Percentiles rank a stretch among this genome's conserved stretches.
These are phyloP conservation scores for Saccharomycopsis crataegensis DNA, from an alignment of 1,139 yeast genomes.

Conservation along the genomic window DNA sequence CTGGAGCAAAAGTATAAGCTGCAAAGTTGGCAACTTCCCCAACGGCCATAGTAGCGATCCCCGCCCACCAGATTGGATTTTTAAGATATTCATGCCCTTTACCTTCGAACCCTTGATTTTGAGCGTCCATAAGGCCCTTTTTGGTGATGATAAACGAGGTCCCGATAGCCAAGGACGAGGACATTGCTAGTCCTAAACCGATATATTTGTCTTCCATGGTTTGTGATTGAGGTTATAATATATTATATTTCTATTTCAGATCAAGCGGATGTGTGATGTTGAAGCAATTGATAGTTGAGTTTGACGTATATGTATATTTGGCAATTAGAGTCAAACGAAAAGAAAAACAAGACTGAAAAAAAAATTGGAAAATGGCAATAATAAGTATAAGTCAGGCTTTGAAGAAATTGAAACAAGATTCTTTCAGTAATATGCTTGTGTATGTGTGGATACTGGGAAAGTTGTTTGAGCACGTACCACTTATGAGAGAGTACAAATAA, in stretches of 20 bases:
- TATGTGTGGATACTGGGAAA: no score
- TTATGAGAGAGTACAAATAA: no score
- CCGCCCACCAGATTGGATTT: constrained; percentile 95
- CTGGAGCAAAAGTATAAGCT: constrained; percentile 94
- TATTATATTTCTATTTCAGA: background rate
- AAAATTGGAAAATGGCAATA: background rate
- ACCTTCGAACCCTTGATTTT: constrained; percentile 54
- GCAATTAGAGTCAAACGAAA: background rate
- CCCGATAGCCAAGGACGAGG: constrained; percentile 85
- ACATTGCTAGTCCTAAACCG: constrained; percentile 82
- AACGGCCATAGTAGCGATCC: constrained; percentile 83
- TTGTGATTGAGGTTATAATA: background rate
- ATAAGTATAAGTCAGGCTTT: background rate
- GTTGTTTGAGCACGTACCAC: no score
- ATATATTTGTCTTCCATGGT: constrained; percentile 68
- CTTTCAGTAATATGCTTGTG: no score
- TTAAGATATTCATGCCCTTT: constrained; percentile 69
- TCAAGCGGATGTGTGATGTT: background rate
- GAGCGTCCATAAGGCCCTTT: constrained; percentile 73
- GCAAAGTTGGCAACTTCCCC: constrained; percentile 93
- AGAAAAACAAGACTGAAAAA: background rate
- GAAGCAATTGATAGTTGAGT: background rate
- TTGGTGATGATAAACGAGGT: constrained; percentile 85
- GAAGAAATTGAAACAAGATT: no score
- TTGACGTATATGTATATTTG: background rate